Base-by-base conservation (phyloP, 2,329 filamentous ascomycete species). In the Talaromyces pinophilus region DNA sequence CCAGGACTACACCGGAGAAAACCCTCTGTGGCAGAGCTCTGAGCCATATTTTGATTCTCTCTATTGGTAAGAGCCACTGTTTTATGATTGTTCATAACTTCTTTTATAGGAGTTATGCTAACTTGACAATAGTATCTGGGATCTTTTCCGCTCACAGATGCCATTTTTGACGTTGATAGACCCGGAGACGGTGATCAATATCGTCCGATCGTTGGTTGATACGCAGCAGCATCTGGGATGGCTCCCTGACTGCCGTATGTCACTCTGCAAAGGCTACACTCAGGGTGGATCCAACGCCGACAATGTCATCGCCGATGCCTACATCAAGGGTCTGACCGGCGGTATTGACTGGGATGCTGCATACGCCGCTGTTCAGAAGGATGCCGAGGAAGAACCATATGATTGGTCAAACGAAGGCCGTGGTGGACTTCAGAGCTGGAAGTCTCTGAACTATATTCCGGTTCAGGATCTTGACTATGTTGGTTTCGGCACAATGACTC, bases 231-330 rank as follows among this genome's bases (percentile, higher is more conserved):
- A 75, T 55, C 70, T 73, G 54, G 74, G 74, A 13, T 75, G 73
- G 73, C 67, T 75, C 3, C 74, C 74, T 3, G 74, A 75, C 48
- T 75, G 74, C 44, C 74, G 73, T 46, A 75, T 75, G 72, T 73
- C 71, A 13, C 65, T 75, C 6, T 75, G 74, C 68, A 75, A 75
- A 67, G 74, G 89, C 1, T 88, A 84, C 72, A 89, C 87, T 0
- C 88, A 91, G 77, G 88, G 88, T 11, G 89, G 88, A 0, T 89
- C 87, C 0, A 91, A 92, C 69, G 87, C 88, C n/a, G 88, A 91
- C 70, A 83, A 87, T 28, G 84, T 91, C 0, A 78, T 91, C 1
- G 86, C 83, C 0, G 89, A 91, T 71, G 86, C 85, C 0, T 90
- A 83, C 60, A 66, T 90, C 33, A 91, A 91, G 73, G 88, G 88